Base-by-base conservation (phyloP, 2,329 filamentous ascomycete genomes). In the Amauroascus niger region DNA sequence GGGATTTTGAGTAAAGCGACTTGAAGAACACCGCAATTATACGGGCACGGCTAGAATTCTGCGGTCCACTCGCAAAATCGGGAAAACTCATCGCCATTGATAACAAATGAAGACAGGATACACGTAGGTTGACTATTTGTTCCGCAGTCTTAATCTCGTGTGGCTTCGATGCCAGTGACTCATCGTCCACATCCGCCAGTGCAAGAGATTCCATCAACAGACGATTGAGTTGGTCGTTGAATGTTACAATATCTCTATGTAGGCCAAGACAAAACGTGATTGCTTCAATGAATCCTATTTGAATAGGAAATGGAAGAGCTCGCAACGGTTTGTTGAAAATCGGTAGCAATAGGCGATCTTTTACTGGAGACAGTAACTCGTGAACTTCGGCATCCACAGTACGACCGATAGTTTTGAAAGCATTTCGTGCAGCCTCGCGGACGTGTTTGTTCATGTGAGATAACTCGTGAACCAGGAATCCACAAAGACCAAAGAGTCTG, bases 21-120 rank as follows among this genome's bases (percentile, higher is more conserved):
- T 96, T 97, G 79, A 99, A 99, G 73, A 98, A 98, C 1, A 97
- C 89, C 0, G 87, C 83, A 16, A 98, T 90, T 46, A 97, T 95
- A 43, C 81, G 76, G 56, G 76, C 72, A 56, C 77, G 74, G 37
- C 76, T 80, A 39, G 78, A 76, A 59, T 86, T 86, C 46, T 82
- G 82, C 35, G 82, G 79, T 1, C 80, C 83, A 52, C 87, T 88
- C 56, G 84, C 84, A 66, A 96, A 97, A 32, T 96, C 91, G 4
- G 91, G 87, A 65, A 95, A 93, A 41, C 83, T 81, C 80, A 97
- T 95, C 0, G 93, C 93, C 55, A 88, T 94, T 48, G 89, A 95
- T 35, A 99, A 74, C 37, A 98, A 83, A 57, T 86, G 88, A 64
- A 99, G 88, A 63, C 94, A 98, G 8, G 93, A 88, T 9, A 98